Evolutionary conservation across 192 early-diverging fungal genomes (phyloP).

Genomic region (Gonapodya prolifera): DNA sequence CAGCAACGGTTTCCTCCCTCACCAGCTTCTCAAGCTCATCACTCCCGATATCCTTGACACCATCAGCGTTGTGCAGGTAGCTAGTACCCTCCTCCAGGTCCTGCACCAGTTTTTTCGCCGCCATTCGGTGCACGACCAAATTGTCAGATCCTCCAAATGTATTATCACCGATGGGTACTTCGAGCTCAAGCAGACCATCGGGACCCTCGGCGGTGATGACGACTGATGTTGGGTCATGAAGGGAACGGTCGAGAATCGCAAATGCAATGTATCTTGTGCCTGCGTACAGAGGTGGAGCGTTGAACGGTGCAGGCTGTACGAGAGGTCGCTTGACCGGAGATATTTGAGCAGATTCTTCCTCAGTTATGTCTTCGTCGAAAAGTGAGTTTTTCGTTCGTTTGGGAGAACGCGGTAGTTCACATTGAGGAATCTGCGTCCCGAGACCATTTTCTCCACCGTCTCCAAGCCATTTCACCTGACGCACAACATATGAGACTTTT

Average conservation of each 20-base stretch:
- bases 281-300: constrained; percentile 10
- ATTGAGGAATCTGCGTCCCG: too few relatives aligned
- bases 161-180: constrained; percentile 15
- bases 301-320: neutral
- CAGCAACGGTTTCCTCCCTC: neutral
- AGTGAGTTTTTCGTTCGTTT: neutral
- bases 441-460: too few relatives aligned
- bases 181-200: constrained; percentile 26
- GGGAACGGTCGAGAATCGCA: constrained; percentile 13
- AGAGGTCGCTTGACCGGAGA: neutral
- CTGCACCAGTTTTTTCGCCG: constrained; percentile 24
- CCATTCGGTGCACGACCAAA: constrained; percentile 25
- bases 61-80: neutral
- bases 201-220: constrained; percentile 14
- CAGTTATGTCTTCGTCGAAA: neutral
- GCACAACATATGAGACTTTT: neutral
- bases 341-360: too few relatives aligned
- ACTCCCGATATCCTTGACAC: neutral
- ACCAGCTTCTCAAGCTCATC: neutral
- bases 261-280: constrained; percentile 23
- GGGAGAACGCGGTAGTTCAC: neutral
- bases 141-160: neutral
- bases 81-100: constrained; percentile 27
- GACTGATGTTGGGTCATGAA: constrained; percentile 16
- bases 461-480: neutral